Conservation (phyloP, 768 basidiomycete species). For the Phaffia australis region DNA sequence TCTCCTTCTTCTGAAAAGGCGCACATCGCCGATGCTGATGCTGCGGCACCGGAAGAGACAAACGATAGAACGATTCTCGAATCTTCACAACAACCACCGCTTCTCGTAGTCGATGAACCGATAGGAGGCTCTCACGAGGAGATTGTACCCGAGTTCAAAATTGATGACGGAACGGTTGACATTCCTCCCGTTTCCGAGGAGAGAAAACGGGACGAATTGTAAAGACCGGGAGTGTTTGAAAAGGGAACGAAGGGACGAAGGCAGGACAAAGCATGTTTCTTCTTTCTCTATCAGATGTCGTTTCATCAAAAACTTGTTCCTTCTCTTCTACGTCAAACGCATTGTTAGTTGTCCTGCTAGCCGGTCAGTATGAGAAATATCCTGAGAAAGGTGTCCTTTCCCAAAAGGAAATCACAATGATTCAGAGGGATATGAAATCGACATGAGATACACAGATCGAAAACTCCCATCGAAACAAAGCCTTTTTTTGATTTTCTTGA, state of each 20-base stretch:
- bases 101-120: background rate
- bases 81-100: background rate
- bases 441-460: too few relatives aligned
- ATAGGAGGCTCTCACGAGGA: slow-evolving; percentile 17
- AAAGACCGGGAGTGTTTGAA: background rate
- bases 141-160: slow-evolving; percentile 9
- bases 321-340: too few relatives aligned
- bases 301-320: too few relatives aligned
- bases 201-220: slow-evolving; percentile 21
- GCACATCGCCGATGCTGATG: background rate
- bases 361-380: too few relatives aligned
- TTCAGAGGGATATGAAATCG: too few relatives aligned
- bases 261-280: too few relatives aligned
- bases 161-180: background rate
- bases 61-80: background rate
- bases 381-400: too few relatives aligned
- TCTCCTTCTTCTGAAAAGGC: background rate
- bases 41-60: background rate
- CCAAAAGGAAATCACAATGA: too few relatives aligned
- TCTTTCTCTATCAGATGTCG: too few relatives aligned
- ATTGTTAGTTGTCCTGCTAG: too few relatives aligned
- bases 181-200: slow-evolving; percentile 1
- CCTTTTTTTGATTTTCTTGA: too few relatives aligned
- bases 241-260: background rate
- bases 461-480: too few relatives aligned